phyloP scores from a whole-genome alignment of 352 stramenopile genomes.

The Blastocystis sp. region DNA sequence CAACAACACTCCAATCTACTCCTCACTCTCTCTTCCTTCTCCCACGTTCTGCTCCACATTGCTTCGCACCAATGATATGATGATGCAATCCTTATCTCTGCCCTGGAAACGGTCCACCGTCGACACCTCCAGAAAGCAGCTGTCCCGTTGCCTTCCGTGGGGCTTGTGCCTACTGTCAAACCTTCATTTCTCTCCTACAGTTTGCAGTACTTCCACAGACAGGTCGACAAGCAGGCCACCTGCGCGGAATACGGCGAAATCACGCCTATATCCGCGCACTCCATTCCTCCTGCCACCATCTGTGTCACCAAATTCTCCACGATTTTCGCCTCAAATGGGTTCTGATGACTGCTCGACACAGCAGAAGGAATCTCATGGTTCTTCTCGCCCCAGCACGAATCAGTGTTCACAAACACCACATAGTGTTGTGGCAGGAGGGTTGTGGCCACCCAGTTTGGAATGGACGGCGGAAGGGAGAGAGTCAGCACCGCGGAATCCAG shows the following conservation, averaged over 20 bases:
- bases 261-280: conserved; percentile 26
- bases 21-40: conserved; percentile 69
- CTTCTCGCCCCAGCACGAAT: conserved; percentile 70
- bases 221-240: neutral
- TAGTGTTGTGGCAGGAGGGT: conserved; percentile 70
- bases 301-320: conserved; percentile 1
- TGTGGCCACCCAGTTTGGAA: conserved; percentile 70
- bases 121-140: conserved; percentile 68
- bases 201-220: neutral
- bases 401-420: conserved; percentile 83
- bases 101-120: conserved; percentile 81
- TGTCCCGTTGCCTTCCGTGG: neutral
- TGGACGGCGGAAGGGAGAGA: neutral
- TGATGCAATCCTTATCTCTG: conserved; percentile 77
- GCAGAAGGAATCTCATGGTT: neutral
- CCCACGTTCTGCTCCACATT: conserved; percentile 39
- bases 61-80: conserved; percentile 77
- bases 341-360: neutral
- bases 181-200: neutral
- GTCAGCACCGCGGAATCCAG: conserved; percentile 63
- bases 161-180: neutral
- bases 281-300: conserved; percentile 11
- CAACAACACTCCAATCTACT: conserved; percentile 76
- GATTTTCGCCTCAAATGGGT: conserved; percentile 26
- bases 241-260: conserved; percentile 65